Base-by-base conservation (phyloP, 2,329 filamentous ascomycete genomes). In the Cladosporium colombiae region DNA sequence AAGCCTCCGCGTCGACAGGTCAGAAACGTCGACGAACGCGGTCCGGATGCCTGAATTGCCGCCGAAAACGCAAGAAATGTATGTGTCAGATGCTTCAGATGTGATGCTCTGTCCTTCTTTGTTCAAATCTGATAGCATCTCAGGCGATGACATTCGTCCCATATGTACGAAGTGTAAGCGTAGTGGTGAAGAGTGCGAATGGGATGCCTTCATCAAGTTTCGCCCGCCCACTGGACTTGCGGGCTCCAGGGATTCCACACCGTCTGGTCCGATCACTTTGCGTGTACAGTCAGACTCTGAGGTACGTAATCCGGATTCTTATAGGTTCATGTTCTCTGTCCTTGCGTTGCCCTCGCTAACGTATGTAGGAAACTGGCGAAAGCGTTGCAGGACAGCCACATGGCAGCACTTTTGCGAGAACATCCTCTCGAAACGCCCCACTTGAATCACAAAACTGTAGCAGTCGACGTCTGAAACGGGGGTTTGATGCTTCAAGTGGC, bases 1-100 rank as follows among this genome's bases (percentile, higher is more conserved):
- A 63, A 55, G 61, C 61, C 16, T 46, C 61, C 11, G 37, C 61
- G n/a, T 18, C 16, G 16, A 23, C 61, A 33, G 61, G 61, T 27
- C 61, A 63, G 25, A 63, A 63, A 33, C 61, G 61, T 10, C 50
- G 61, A 14, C 37, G 62, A 44, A 65, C 62, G 10, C 33, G 21
- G n/a, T 65, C 62, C 3, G 62, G 62, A 5, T 65, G 62, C n/a
- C 27, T 59, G 62, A 65, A 59, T 29, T 65, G 62, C 16, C 62
- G 62, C 23, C 40, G 53, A 8, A 65, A 65, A 52, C 62, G 62
- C 29, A 65, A 65, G 37, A 65, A 65, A 37, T 65, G 62, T 65
- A 50, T 18, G 40, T 46, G 53, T n/a, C n/a, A 33, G 40, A 8
- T 11, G 21, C 14, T 11, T 46, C n/a, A n/a, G 40, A 13, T n/a